Evolutionary conservation across 768 basidiomycete genomes (phyloP), one percentile per base, ranked within the genome.

Genomic region (Boletus patriciae): DNA sequence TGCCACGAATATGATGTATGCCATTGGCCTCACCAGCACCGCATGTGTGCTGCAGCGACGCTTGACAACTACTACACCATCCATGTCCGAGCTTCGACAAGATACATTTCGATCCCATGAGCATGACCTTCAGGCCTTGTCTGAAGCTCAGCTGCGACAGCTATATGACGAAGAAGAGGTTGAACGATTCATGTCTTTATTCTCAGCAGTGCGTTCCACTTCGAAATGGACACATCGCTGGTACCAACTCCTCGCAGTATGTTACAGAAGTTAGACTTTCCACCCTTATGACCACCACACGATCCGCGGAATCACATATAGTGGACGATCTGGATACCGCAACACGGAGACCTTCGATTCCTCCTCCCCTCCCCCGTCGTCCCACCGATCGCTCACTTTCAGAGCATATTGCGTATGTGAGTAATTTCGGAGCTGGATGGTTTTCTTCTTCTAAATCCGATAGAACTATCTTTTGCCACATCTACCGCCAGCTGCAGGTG

Each of bases 131-230:
- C 68, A 66, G 38, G 73, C 73, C 5, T 65, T 84, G 27, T 77
- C 79, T 9, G 84, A 87, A 63, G 67, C 70, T 25, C 74, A 86
- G 61, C 73, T 88, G 19, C 74, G 87, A 40, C 77, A 82, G 40
- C 62, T 83, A 27, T 87, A 83, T 58, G 85, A 88, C 25, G 77
- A 81, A 51, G 84, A 86, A 65, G 85, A 87, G 71, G 80, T 86
- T 15, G 77, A 83, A 16, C 73, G 83, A 27, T 87, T 84, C 65
- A 70, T 88, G 29, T 65, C 72, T 43, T 65, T 87, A n/a, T 88
- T 88, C 69, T 81, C 84, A 41, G 74, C 78, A 36, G 86, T 86
- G 64, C 66, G 80, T 73, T 45, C n/a, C 55, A 46, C 43, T 46
- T 53, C 29, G 25, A 46, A 37, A 54, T 42, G 29, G 34, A 9